These are phyloP conservation scores for Globisporangium spiculum DNA, from an alignment of 352 stramenopile species.

Conservation along the genomic window DNA sequence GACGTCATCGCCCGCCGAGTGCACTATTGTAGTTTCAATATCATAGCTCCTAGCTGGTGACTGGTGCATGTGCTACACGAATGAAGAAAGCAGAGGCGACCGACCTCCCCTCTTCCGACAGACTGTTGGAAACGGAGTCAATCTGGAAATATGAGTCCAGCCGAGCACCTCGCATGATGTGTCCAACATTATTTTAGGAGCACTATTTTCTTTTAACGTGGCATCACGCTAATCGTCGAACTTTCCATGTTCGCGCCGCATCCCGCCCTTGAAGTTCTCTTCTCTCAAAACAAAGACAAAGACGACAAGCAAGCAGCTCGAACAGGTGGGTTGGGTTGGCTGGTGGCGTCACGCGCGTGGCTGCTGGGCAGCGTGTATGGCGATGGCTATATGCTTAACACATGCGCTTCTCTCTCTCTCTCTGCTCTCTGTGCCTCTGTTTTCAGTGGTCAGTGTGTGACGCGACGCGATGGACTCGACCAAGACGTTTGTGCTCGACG, in stretches of 20 bases:
- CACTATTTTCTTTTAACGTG: neutral
- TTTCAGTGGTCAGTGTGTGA: neutral
- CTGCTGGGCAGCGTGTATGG: neutral
- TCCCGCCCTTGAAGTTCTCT: neutral
- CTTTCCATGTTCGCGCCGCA: neutral
- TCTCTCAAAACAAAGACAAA: neutral
- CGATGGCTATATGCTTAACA: neutral
- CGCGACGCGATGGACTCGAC: constrained; percentile 9
- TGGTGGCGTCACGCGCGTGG: neutral
- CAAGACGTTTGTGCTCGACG: constrained; percentile 53
- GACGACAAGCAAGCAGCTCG: neutral
- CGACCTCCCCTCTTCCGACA: no score
- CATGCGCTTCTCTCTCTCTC: neutral
- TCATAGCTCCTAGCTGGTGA: no score
- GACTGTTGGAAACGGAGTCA: no score
- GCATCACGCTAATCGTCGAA: neutral
- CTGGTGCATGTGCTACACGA: no score
- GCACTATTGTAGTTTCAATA: no score
- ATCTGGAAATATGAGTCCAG: no score
- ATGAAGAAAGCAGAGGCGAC: no score
- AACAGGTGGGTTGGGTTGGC: neutral
- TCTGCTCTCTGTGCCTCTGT: neutral
- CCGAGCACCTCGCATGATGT: neutral
- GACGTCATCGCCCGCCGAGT: no score
- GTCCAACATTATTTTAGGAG: neutral